Base-by-base conservation (phyloP, 352 stramenopile species). In the Phytophthora fragariae region DNA sequence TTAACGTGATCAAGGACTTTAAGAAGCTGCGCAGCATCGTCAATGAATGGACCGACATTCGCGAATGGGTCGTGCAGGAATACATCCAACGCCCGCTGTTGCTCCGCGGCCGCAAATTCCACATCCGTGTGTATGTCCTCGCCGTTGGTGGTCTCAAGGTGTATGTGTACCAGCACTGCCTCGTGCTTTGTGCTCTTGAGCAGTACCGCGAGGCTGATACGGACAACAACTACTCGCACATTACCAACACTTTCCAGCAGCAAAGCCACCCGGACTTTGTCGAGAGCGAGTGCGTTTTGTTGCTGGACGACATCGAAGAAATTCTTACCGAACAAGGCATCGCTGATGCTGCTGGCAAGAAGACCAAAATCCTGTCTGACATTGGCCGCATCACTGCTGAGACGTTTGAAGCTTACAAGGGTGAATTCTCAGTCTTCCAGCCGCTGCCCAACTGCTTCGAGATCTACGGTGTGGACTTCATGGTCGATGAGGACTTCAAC, bases 241-340 rank as follows among this genome's bases (percentile, higher is more conserved):
- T 94, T 54, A 92, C 87, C 46, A 94, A 94, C 66, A 94, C 87
- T 60, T 90, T 85, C 65, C 87, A 92, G 70, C 87, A 94, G 56
- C 80, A 90, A 54, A 82, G 75, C 54, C 85, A 94, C 62, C 82
- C 85, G 1, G 73, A 86, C 53, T 94, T 92, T 66, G 79, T 86
- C 24, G 87, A 94, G 56, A 87, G 83, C 58, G 82, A 92, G 27
- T 92, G 87, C 58, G 83, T 94, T 4, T 55, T 92, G 39, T 59
- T 85, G 35, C 76, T 92, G 60, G 82, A 91, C 47, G 77, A 90
- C 37, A 72, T 92, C 27, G 79, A 89, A 60, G 59, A 77, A 0
- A 89, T 90, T 41, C 67, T 93, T n/a, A 37, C 79, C 4, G 61
- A 82, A 46, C 73, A 86, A 57, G 81, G 74, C n/a, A 53, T 84